Base-by-base conservation (phyloP, 1,284 basidiomycete genomes). In the Cryptococcus neoformans region DNA sequence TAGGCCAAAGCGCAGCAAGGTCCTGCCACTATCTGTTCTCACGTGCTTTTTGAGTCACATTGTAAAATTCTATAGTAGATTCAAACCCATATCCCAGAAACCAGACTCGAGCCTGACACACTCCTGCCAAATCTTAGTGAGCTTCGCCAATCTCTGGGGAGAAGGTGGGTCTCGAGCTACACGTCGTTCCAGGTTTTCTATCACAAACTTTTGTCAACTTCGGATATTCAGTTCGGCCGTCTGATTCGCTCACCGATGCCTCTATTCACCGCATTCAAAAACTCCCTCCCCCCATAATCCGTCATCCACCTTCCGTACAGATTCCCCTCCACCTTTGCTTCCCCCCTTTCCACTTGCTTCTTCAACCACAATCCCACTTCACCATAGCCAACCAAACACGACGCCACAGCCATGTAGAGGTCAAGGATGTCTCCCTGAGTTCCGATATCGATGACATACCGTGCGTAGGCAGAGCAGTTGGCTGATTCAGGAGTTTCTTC, bases 351-450 rank as follows among this genome's bases (percentile, higher is more conserved):
- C 0, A 85, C 81, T 59, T 87, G 81, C 51, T 80, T 82, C 73
- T 83, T 83, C 48, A 89, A 78, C 87, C 85, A 94, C 44, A 90
- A 78, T 0, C 92, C 94, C 0, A 95, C 90, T 73, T 96, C 90
- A n/a, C 92, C 94, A 69, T 97, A 98, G 0, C 94, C 94, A 0
- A 96, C 78, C 11, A 96, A 80, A 73, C 94, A 98, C 4, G 90
- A 87, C 14, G 88, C 85, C 1, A 94, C 83, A 0, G 90, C 89
- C 72, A 96, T 86, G 21, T 89, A 76, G 10, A 94, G 78, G 59
- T 85, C 87, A 35, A 86, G 83, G 11, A 84, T 75, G 69, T 92
- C 89, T 4, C 91, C 81, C 70, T 84, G 85, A 12, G 88, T 68
- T 0, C 89, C 90, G 1, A 85, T 80, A 72, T 94, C 88, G 28